Evolutionary conservation across 306 rosid genomes (phyloP), one percentile per base, ranked within the genome.

Genomic region (Cucurbita pepo): DNA sequence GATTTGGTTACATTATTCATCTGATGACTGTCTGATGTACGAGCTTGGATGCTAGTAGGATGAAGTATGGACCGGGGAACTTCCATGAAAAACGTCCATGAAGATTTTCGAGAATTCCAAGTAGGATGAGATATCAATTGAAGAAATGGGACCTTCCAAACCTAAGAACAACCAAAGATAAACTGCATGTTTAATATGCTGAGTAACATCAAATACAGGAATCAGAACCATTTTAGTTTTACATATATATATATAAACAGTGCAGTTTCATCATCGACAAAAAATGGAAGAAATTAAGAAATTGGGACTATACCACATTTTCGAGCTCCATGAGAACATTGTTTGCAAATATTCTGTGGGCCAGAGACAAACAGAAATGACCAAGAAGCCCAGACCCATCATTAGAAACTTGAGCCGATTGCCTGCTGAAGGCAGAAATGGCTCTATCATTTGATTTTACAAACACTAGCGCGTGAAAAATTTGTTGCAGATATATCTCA

Each of bases 401-500:
- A 75, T 87, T 94, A 69, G 82, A 80, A 30, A 69, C 81, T 51
- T 78, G 81, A 74, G 87, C 82, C 41, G 90, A 78, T 75, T 72
- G 82, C 60, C 78, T 83, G 12, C 74, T 73, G 60, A 69, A 78
- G 40, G 87, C 62, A 22, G 88, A 79, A 76, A 69, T 74, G 47
- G 83, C 80, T 79, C 78, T 84, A 75, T 89, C 84, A 13, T 78
- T 81, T 56, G 92, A 79, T 86, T 70, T 89, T 76, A 88, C 84
- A 76, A 90, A 91, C 73, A 86, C 85, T 78, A 83, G 88, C 75
- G 89, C 90, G 40, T 86, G 96, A 76, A 87, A 91, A 77, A 94
- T 78, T 83, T 91, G 99, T 75, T 86, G 95, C 83, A 86, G 82
- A 83, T 87, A 94, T 82, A 94, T 91, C 80, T 87, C 97, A 79